A percentile compares a stretch with the other conserved stretches of the same genome.
Conservation (phyloP, 1,139 yeast genomes). For the Taphrina wiesneri region DNA sequence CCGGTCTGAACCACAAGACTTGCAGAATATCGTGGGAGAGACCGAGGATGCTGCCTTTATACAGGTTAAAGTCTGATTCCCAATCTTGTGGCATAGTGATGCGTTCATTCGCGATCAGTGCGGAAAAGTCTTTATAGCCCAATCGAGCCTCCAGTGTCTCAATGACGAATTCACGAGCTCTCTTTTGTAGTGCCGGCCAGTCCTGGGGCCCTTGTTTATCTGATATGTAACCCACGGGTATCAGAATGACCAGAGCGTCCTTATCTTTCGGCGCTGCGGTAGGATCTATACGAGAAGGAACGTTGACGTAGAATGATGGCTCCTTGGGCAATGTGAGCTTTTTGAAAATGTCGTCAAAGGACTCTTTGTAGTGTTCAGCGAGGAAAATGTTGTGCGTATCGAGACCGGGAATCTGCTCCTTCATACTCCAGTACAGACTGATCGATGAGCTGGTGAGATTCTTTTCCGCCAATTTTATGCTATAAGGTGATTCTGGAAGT, state of each 20-base stretch:
- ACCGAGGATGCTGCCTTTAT: constrained; percentile 32
- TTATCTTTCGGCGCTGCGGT: constrained; percentile 30
- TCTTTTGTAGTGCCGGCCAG: constrained; percentile 17
- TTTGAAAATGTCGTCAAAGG: constrained; percentile 33
- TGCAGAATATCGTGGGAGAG: constrained; percentile 35
- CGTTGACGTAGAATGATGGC: constrained; percentile 33
- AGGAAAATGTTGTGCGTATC: constrained; percentile 35
- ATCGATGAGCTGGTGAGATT: constrained; percentile 30
- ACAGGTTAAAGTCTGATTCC: constrained; percentile 30
- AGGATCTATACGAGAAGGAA: constrained; percentile 32
- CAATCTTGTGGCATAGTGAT: constrained; percentile 31
- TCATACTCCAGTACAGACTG: constrained; percentile 33
- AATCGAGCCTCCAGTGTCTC: constrained; percentile 27
- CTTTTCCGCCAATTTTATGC: constrained; percentile 22
- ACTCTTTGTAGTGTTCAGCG: constrained; percentile 34
- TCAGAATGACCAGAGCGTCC: constrained; percentile 29
- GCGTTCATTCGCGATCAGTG: constrained; percentile 25
- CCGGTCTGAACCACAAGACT: constrained; percentile 33
- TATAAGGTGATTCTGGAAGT: constrained; percentile 27
- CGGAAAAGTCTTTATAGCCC: constrained; percentile 13
- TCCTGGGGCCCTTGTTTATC: constrained; percentile 32
- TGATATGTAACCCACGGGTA: constrained; percentile 35
- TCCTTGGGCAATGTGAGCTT: constrained; percentile 23
- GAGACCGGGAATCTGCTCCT: constrained; percentile 26
- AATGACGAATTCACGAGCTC: constrained; percentile 28